Conservation (phyloP, 2,329 filamentous ascomycete species). For the Calonectria pseudoreteaudii region DNA sequence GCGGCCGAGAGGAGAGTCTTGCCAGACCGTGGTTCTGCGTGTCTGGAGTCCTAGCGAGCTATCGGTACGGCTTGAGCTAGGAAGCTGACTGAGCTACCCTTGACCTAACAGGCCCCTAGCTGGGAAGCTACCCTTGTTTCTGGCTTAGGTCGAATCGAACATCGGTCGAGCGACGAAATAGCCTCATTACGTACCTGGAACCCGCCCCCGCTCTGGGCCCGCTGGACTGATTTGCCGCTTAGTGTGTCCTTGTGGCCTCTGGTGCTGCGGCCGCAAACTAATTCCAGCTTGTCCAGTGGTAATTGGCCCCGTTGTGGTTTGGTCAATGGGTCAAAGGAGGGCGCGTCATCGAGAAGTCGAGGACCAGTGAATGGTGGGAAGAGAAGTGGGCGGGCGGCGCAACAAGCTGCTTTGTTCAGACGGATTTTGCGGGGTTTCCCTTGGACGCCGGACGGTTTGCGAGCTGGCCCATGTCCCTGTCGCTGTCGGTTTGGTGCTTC, state of each 20-base stretch:
- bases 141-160: constrained; percentile 20
- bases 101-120: constrained; percentile 16
- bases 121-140: constrained; percentile 22
- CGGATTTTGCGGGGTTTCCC: constrained; percentile 25
- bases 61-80: constrained; percentile 11
- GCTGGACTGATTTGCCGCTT: constrained; percentile 6
- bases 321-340: constrained; percentile 25
- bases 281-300: constrained; percentile 24
- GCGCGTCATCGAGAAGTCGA: background rate
- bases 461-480: constrained; percentile 10
- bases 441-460: constrained; percentile 10
- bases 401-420: constrained; percentile 7
- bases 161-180: constrained; percentile 22
- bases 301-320: constrained; percentile 36
- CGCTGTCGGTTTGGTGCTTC: background rate
- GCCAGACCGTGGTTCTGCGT: background rate
- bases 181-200: constrained; percentile 36
- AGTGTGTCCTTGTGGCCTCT: background rate
- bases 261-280: constrained; percentile 1
- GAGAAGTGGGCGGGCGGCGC: background rate
- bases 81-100: constrained; percentile 8
- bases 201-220: constrained; percentile 8
- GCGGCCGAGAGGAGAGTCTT: constrained; percentile 2
- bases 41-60: constrained; percentile 1
- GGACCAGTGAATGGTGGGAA: background rate